Percentiles rank a stretch among this genome's conserved stretches.
Conservation (phyloP, 164 flowering plant species). For the Pachysandra terminalis region DNA sequence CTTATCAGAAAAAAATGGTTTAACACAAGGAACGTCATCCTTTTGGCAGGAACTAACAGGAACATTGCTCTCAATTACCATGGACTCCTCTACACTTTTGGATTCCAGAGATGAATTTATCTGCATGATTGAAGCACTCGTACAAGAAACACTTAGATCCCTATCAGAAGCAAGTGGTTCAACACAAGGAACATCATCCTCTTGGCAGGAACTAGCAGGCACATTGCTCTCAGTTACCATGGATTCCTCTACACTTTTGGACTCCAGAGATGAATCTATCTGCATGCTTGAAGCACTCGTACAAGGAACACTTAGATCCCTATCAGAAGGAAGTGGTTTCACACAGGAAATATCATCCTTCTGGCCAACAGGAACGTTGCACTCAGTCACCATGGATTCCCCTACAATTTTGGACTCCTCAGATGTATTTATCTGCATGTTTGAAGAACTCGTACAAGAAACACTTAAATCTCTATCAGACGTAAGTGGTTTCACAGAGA, state of each 20-base stretch:
- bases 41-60: not conserved
- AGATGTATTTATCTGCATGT: not conserved
- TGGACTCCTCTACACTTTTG: not conserved
- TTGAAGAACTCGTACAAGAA: constrained; percentile 8
- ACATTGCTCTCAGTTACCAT: not conserved
- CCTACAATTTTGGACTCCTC: no score
- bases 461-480: not conserved
- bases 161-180: constrained; percentile 6
- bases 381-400: no score
- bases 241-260: not conserved
- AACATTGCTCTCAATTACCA: not conserved
- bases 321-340: no score
- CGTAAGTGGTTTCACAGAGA: no score
- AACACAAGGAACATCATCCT: constrained; percentile 7
- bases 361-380: no score
- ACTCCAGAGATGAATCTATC: no score
- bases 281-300: no score
- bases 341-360: no score
- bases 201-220: constrained; percentile 1
- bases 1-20: constrained; percentile 7
- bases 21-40: constrained; percentile 6
- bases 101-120: constrained; percentile 8
- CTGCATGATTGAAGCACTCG: constrained; percentile 11
- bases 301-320: no score
- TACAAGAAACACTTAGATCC: constrained; percentile 9